Evolutionary conservation across 2,329 filamentous ascomycete species (phyloP), one percentile per base, ranked within the genome.

Genomic region (Clonostachys sp.): DNA sequence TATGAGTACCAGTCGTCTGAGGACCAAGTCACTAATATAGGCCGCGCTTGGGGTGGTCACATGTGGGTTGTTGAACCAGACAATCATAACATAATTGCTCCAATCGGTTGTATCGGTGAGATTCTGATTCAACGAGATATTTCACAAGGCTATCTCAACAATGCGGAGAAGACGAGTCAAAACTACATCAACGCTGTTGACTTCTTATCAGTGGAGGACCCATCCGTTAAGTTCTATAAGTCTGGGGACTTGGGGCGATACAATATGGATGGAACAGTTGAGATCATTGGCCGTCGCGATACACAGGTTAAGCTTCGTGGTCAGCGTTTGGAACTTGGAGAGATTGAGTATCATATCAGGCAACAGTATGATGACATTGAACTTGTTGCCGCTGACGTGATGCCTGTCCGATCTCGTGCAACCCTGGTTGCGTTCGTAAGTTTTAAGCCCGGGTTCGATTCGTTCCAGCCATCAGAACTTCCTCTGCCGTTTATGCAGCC

Each of bases 271-370:
- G 45, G 44, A 3, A 53, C 55, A 34, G 54, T 75, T 10, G 51
- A 64, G 1, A 74, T 69, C 44, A 55, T 75, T 44, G 77, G 76
- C 42, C 65, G 78, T 24, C 77, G 75, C 51, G 78, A 81, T 52
- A 69, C 68, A 0, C 78, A 81, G 55, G 68, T 81, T 45, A 82
- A 82, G 57, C 58, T 82, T 74, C 71, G 74, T 12, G 84, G 84
- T 12, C 81, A 75, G 49, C 63, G 79, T 34, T 67, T 81, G 39
- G 83, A 78, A 60, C 65, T 78, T 5, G 57, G 53, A 0, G 65
- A 66, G 17, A 50, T 64, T 5, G 61, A 63, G 33, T 30, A 30
- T 30, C 9, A 30, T 10, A 30, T 30, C 24, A 30, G 24, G 9
- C 24, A 30, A 50, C 39, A 18, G 44, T 39, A 47, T 14, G 38